Conservation (phyloP, 2,329 filamentous ascomycete species). For the Cladosporium sp. region DNA sequence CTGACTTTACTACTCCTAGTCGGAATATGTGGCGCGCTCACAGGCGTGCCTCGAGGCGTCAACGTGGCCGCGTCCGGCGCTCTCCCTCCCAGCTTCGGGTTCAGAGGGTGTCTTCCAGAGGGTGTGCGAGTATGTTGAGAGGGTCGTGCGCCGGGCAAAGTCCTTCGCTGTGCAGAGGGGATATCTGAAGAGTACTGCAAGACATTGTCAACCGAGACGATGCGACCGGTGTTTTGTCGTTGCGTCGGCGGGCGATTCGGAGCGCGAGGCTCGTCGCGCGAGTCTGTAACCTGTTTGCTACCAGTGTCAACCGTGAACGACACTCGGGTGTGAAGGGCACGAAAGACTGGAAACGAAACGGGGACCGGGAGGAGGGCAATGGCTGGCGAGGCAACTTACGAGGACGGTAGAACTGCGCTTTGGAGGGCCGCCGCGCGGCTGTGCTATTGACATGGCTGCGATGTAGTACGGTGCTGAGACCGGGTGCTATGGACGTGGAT, state of each 20-base stretch:
- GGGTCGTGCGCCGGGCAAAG: constrained; percentile 56
- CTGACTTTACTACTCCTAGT: constrained; percentile 89
- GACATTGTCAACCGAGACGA: constrained; percentile 88
- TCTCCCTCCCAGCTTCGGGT: constrained; percentile 43
- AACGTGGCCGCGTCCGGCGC: constrained; percentile 24
- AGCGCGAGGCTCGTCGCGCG: constrained; percentile 7
- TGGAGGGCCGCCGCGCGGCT: not conserved
- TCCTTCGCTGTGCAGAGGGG: constrained; percentile 84
- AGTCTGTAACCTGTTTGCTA: constrained; percentile 24
- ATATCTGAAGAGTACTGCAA: constrained; percentile 92
- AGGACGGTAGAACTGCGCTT: constrained; percentile 11
- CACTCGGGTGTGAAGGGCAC: not conserved
- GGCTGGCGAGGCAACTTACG: constrained; percentile 3
- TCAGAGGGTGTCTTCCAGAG: constrained; percentile 48
- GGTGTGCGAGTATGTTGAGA: constrained; percentile 45
- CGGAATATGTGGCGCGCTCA: constrained; percentile 56
- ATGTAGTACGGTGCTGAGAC: not conserved
- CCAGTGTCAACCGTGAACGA: constrained; percentile 7
- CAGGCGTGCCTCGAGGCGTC: constrained; percentile 36
- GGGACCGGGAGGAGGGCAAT: not conserved
- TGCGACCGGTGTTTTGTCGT: constrained; percentile 51
- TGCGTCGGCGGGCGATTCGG: constrained; percentile 19
- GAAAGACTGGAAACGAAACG: constrained; percentile 1
- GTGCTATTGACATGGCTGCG: constrained; percentile 8
- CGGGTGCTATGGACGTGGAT: not conserved